phyloP scores from a whole-genome alignment of 768 basidiomycete genomes.

The Boletus reticulatus region DNA sequence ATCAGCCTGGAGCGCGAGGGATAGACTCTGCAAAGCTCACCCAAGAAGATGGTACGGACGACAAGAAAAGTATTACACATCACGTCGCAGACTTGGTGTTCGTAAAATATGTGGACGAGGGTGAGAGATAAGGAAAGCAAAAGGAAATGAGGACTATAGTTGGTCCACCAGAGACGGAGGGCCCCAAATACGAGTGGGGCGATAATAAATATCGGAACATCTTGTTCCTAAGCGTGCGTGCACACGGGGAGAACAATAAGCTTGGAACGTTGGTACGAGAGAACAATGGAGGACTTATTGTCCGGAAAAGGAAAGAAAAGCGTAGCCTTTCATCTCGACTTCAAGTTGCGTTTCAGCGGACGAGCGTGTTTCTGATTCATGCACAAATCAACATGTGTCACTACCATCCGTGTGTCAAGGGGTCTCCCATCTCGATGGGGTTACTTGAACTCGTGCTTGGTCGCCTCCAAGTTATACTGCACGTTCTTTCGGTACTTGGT shows the following conservation, averaged over 20 bases:
- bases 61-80: constrained; percentile 56
- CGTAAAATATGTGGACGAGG: constrained; percentile 10
- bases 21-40: constrained; percentile 35
- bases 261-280: background rate
- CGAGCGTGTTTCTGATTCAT: background rate
- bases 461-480: constrained; percentile 85
- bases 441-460: constrained; percentile 35
- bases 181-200: background rate
- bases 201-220: constrained; percentile 10
- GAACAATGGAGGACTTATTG: constrained; percentile 21
- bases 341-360: background rate
- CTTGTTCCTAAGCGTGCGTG: too few relatives aligned
- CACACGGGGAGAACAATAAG: constrained; percentile 21
- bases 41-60: constrained; percentile 54
- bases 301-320: constrained; percentile 24
- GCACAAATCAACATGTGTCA: too few relatives aligned
- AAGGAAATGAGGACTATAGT: constrained; percentile 7
- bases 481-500: constrained; percentile 92
- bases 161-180: constrained; percentile 24
- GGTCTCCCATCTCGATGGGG: too few relatives aligned
- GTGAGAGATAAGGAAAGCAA: background rate
- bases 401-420: too few relatives aligned
- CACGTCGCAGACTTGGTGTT: constrained; percentile 10
- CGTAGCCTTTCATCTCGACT: too few relatives aligned
- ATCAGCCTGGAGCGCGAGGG: background rate